Evolutionary conservation across 768 basidiomycete genomes (phyloP).

Genomic region (Antrodiella citrinella): DNA sequence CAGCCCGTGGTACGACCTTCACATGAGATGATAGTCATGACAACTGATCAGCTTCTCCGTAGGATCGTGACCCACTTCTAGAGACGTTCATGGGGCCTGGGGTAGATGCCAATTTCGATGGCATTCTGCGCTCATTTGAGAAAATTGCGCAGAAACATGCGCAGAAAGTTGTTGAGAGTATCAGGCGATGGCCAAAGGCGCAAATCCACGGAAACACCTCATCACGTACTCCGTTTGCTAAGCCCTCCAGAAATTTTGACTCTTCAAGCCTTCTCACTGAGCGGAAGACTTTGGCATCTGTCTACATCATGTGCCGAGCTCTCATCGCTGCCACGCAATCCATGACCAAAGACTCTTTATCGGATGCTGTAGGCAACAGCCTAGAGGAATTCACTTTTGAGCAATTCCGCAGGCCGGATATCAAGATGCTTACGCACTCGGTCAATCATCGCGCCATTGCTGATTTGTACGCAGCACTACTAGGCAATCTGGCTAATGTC

Average conservation of each 20-base stretch:
- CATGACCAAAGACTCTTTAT: conserved; percentile 69
- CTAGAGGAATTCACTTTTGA: conserved; percentile 89
- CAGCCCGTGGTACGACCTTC: conserved; percentile 48
- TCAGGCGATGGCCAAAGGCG: conserved; percentile 79
- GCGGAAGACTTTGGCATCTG: conserved; percentile 73
- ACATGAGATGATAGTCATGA: not conserved
- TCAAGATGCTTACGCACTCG: conserved; percentile 57
- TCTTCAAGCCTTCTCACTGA: conserved; percentile 49
- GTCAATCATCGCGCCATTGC: conserved; percentile 76
- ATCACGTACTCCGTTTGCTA: not conserved
- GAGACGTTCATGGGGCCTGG: conserved; percentile 61
- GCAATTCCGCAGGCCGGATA: conserved; percentile 66
- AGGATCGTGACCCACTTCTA: conserved; percentile 69
- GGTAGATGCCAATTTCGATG: conserved; percentile 75
- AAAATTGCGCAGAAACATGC: conserved; percentile 81
- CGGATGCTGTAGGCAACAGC: conserved; percentile 67
- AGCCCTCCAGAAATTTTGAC: conserved; percentile 24
- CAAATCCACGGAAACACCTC: conserved; percentile 51
- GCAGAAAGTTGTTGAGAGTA: conserved; percentile 77
- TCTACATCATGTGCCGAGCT: conserved; percentile 86
- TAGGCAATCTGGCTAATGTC: conserved; percentile 76
- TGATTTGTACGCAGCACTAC: conserved; percentile 74
- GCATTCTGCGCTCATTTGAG: conserved; percentile 75
- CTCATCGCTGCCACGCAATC: conserved; percentile 69
- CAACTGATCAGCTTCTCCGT: not conserved